A percentile compares a stretch with the other conserved stretches of the same genome.
Evolutionary conservation across 108 stramenopile genomes (phyloP).

Genomic region (Stephanodiscus minutulus): DNA sequence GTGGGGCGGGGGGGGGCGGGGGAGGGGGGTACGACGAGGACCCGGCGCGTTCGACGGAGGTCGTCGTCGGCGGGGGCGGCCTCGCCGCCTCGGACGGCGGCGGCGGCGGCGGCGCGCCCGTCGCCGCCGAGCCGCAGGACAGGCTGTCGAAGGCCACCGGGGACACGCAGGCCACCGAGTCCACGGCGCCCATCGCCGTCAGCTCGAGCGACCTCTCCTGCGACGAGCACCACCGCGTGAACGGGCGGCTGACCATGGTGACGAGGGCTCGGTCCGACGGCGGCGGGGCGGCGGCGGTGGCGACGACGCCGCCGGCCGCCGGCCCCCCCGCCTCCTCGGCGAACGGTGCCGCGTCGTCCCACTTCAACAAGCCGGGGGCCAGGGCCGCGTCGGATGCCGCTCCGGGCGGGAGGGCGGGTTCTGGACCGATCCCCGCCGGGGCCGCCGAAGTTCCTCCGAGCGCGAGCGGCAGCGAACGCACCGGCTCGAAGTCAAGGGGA

Average conservation of each 20-base stretch:
- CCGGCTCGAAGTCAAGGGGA: slow-evolving; percentile 1
- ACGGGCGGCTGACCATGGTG: slow-evolving; percentile 7
- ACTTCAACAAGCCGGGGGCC: not conserved
- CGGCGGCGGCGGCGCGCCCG: not conserved
- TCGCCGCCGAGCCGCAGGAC: not conserved
- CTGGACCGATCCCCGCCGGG: too few species aligned
- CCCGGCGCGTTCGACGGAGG: not conserved
- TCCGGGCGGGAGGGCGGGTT: too few species aligned
- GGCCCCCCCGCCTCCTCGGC: too few species aligned
- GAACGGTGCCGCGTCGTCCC: not conserved
- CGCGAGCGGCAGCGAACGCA: too few species aligned
- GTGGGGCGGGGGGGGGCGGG: not conserved
- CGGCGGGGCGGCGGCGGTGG: not conserved
- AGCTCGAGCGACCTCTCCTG: slow-evolving; percentile 6
- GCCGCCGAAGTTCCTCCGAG: too few species aligned
- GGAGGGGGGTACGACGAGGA: not conserved
- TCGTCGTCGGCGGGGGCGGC: not conserved
- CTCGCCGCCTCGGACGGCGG: not conserved
- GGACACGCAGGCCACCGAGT: not conserved
- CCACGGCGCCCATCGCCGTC: not conserved
- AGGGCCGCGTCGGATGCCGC: not conserved
- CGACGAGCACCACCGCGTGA: slow-evolving; percentile 10
- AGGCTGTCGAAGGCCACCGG: not conserved
- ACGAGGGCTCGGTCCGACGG: not conserved
- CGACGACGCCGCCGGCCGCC: not conserved